Base-by-base conservation (phyloP, 2,329 filamentous ascomycete species). In the Trichoderma breve region DNA sequence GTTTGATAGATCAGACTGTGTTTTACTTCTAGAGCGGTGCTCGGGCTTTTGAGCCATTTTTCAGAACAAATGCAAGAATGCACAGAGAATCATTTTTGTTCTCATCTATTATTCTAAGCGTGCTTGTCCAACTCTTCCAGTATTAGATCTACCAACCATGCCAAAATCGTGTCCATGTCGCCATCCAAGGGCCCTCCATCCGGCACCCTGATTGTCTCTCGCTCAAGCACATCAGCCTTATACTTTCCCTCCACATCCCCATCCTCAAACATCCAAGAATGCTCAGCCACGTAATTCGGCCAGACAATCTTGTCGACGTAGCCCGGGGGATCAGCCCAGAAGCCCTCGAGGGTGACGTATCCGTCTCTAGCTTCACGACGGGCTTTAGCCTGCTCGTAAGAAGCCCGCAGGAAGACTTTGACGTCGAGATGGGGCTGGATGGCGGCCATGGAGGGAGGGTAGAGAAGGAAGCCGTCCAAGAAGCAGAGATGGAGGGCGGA, bases 281-380 rank as follows among this genome's bases (percentile, higher is more conserved):
- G 95, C 76, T 94, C 89, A 68, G 88, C 85, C 4, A 92, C 93
- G 81, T 98, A 98, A 77, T 97, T 95, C 4, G 95, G 95, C 96
- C 96, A 99, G 5, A 99, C 96, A 70, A 99, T 88, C 79, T 92
- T 89, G 80, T 98, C 95, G 47, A 98, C 94, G 80, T 98, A 99
- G 0, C 93, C 95, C 0, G 94, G 94, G 0, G 96, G 96, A 81
- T 99, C 96, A 71, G 91, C 87, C 96, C 96, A 99, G 83, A 98
- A 99, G 32, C 95, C 95, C 78, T 98, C 90, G 6, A 92, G 81
- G 3, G 93, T 95, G 34, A 94, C 92, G 80, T 96, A 96, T 12
- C 93, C 93, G 75, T 87, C 89, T 69, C 93, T 84, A 0, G 89
- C 89, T 78, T 92, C 89, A 34, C 93, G 84, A 28, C 93, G 86